Evolutionary conservation across 768 basidiomycete genomes (phyloP), one percentile per base, ranked within the genome.

Genomic region (Lactarius evosmus): DNA sequence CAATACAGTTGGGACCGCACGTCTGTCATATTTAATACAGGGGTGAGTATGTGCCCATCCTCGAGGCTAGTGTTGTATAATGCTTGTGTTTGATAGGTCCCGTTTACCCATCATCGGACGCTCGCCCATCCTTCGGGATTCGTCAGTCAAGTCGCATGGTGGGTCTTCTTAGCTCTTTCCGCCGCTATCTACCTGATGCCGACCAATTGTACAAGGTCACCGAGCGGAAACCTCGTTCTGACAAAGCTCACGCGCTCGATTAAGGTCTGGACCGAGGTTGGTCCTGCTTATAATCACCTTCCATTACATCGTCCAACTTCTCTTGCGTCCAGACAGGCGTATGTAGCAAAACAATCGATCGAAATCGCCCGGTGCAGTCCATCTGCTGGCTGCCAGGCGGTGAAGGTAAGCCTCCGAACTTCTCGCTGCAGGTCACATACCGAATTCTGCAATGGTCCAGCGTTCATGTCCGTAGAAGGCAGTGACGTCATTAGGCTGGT

Each of bases 61-160:
- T 52, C 44, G 33, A n/a, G 46, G 51, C 22, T 62, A 4, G 22
- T 19, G 55, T 51, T 52, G 19, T 36, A n/a, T 34, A 56, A 46
- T 49, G 1, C 27, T 63, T 53, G 58, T 46, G 56, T 58, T 4
- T 61, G 56, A 49, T 67, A 87, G 86, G 81, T 84, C 60, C 80
- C 83, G 12, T 83, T 85, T 64, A 73, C 76, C n/a, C 76, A 79
- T 3, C 86, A 88, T 69, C 82, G 86, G 46, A 80, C 83, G 17
- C 79, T 91, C 22, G 85, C 84, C 0, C 88, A 90, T 69, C 77
- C 85, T 5, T 80, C 83, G 65, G 86, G 86, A n/a, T 89, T 90
- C 72, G 84, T 89, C 34, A 83, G 85, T 36, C 88, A 89, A 73
- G 88, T 90, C 34, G 88, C 87, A 33, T 91, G 89, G 87, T 86